Evolutionary conservation across 2,329 filamentous ascomycete genomes (phyloP), one percentile per base, ranked within the genome.

Genomic region (Pseudogymnoascus sp.): DNA sequence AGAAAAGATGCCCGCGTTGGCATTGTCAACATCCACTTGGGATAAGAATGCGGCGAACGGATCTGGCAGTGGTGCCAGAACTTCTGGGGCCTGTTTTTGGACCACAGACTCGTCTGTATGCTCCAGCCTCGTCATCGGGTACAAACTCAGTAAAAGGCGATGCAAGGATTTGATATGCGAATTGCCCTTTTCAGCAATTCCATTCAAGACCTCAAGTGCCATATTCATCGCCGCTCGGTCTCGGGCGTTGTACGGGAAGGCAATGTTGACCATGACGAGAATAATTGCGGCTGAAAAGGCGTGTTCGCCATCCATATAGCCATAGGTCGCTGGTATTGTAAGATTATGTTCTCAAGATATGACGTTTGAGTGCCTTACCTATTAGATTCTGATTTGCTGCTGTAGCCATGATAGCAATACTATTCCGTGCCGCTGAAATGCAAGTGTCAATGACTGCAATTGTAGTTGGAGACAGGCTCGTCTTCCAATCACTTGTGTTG

Each of bases 281-380:
- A 83, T 74, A 9, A 83, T 76, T 9, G 80, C 77, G 1, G 81
- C 80, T 0, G 79, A 81, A 66, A 83, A 82, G 25, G 78, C 76
- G 66, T 83, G 81, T 64, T 84, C 81, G 13, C 79, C 78, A 63
- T 84, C 81, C 73, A 83, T 80, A 67, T 82, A 84, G 25, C 81
- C 81, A 66, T 81, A 83, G 0, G 80, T 83, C 18, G 81, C 79
- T 76, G 61, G 7, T 45, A 10, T 52, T 2, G 12, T 37, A 55
- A 36, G 29, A 52, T 37, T 35, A 52, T 9, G 15, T 42, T 39
- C 13, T 42, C 1, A 58, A 42, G 29, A 15, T 29, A 31, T 36
- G 13, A 10, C 5, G n/a, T 21, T 64, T 33, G 29, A 6, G 25
- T 37, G 35, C 65, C 75, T 65, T 72, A 79, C 78, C 79, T 9